Percentiles rank a stretch among this genome's conserved stretches.
phyloP scores from a whole-genome alignment of 2,329 filamentous ascomycete species.

The Paraphoma sp. region DNA sequence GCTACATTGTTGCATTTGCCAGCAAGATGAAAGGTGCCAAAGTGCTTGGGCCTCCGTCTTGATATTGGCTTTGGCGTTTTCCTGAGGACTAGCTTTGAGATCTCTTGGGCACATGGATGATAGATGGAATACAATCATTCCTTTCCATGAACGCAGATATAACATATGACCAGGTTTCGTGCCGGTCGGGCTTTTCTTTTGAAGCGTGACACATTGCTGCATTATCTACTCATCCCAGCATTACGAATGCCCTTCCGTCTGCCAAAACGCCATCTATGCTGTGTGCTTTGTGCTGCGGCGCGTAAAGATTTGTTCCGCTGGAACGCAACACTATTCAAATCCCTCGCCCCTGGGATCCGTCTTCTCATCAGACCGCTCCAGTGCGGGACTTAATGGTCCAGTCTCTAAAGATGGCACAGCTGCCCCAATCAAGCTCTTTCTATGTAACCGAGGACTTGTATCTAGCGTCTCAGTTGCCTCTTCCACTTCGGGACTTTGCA shows the following conservation, averaged over 20 bases:
- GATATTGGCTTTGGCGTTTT: slow-evolving; percentile 38
- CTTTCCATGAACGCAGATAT: too few species aligned
- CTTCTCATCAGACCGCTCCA: slow-evolving; percentile 31
- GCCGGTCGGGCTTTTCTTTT: too few species aligned
- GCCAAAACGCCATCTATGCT: slow-evolving; percentile 9
- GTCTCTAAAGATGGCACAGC: slow-evolving; percentile 33
- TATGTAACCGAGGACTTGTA: slow-evolving; percentile 44
- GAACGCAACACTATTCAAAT: slow-evolving; percentile 32
- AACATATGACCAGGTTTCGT: too few species aligned
- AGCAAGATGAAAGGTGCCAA: slow-evolving; percentile 41
- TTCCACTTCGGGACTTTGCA: slow-evolving; percentile 36
- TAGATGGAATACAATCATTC: slow-evolving; percentile 5
- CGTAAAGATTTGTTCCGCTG: too few species aligned
- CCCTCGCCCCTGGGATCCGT: slow-evolving; percentile 34
- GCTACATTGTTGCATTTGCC: slow-evolving; percentile 31
- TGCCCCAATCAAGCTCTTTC: slow-evolving; percentile 52
- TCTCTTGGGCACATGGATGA: slow-evolving; percentile 13
- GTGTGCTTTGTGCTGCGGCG: neutral
- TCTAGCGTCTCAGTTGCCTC: slow-evolving; percentile 48
- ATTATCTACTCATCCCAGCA: neutral
- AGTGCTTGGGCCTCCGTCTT: slow-evolving; percentile 45
- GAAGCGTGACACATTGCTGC: slow-evolving; percentile 3
- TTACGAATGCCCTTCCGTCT: neutral
- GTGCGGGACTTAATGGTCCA: slow-evolving; percentile 37
- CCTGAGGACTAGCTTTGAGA: neutral